Evolutionary conservation across 140 eudicot genomes (phyloP).

Genomic region (Eryngium alpinum): DNA sequence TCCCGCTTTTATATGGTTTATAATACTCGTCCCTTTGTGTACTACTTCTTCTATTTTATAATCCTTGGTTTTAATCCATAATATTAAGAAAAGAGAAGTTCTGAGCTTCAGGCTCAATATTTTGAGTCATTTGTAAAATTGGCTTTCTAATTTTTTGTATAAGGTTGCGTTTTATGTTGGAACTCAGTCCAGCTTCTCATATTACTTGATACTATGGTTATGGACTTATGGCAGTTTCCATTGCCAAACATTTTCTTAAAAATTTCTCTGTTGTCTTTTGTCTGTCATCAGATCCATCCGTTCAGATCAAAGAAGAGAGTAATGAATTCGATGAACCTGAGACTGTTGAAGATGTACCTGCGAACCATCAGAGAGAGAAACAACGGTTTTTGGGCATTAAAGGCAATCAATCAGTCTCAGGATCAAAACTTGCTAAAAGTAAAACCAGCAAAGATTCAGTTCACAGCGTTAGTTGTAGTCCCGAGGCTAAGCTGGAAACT

Average conservation of each 20-base stretch:
- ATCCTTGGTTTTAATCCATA: background rate
- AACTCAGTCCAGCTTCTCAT: background rate
- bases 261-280: conserved; percentile 9
- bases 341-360: conserved; percentile 34
- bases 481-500: conserved; percentile 38
- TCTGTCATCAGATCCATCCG: conserved; percentile 32
- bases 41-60: background rate
- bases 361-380: conserved; percentile 37
- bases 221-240: background rate
- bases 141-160: background rate
- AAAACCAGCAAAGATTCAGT: conserved; percentile 38
- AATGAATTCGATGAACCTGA: conserved; percentile 44
- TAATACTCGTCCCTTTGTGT: background rate
- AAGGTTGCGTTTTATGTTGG: too few relatives aligned
- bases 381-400: conserved; percentile 37
- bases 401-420: conserved; percentile 35
- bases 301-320: conserved; percentile 37
- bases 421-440: conserved; percentile 34
- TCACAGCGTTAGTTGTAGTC: conserved; percentile 32
- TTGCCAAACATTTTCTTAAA: background rate
- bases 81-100: background rate
- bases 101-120: background rate
- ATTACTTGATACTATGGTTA: too few relatives aligned
- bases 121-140: background rate
- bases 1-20: too few relatives aligned